Evolutionary conservation across 164 flowering plant species (phyloP).

Genomic region (Magnolia kwangsiensis): DNA sequence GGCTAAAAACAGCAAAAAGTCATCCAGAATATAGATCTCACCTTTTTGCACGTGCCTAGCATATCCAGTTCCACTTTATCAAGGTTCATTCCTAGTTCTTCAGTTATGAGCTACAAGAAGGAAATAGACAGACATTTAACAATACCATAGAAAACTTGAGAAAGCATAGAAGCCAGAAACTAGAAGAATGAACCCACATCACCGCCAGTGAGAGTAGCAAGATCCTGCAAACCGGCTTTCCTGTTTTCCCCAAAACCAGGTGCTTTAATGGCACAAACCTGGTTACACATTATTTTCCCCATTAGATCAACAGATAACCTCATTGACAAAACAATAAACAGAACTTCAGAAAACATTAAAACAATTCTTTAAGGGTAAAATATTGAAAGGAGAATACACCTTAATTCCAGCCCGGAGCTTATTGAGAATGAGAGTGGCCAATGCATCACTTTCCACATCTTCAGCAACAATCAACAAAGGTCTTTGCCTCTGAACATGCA

Average conservation of each 20-base stretch:
- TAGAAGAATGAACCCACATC: constrained; percentile 26
- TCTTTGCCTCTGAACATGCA: constrained; percentile 62
- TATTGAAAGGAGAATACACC: constrained; percentile 31
- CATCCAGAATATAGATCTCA: constrained; percentile 8
- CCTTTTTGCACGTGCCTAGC: constrained; percentile 89
- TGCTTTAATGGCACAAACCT: constrained; percentile 97
- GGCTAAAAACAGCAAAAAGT: background rate
- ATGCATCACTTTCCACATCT: constrained; percentile 93
- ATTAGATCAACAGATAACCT: background rate
- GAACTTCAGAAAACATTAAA: background rate
- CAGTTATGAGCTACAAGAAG: constrained; percentile 58
- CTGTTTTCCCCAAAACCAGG: constrained; percentile 99
- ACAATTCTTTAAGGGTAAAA: background rate
- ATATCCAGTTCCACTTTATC: constrained; percentile 66
- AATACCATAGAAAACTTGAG: background rate
- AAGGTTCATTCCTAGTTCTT: constrained; percentile 84
- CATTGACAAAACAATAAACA: background rate
- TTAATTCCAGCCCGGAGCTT: constrained; percentile 95
- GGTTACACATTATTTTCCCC: background rate
- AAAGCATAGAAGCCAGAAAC: background rate
- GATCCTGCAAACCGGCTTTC: constrained; percentile 76
- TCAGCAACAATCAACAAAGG: constrained; percentile 88
- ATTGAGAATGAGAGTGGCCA: constrained; percentile 83
- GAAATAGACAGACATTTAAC: background rate
- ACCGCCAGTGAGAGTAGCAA: constrained; percentile 80